Conservation (phyloP, 257 asterid species). For the Salvia miltiorrhiza region DNA sequence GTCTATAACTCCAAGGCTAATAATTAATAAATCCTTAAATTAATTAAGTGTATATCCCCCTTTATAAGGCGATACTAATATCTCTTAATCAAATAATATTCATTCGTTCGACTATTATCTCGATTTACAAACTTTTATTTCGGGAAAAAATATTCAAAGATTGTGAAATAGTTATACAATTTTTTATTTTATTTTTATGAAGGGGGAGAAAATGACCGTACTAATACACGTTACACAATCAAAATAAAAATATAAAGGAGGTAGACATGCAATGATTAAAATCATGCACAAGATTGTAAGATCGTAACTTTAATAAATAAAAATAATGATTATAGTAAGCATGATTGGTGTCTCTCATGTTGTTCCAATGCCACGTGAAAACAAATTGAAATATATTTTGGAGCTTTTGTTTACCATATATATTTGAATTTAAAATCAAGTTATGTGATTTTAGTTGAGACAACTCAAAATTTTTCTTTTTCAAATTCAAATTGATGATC, state of each 20-base stretch:
- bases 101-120: no score
- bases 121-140: background rate
- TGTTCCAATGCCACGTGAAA: constrained; percentile 20
- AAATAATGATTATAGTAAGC: constrained; percentile 14
- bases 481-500: no score
- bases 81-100: no score
- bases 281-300: constrained; percentile 21
- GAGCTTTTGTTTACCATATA: constrained; percentile 14
- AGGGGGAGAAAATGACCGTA: background rate
- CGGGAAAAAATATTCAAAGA: background rate
- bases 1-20: no score
- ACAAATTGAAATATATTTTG: background rate
- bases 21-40: no score
- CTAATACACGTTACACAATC: background rate
- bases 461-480: background rate
- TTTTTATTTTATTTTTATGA: no score
- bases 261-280: constrained; percentile 20
- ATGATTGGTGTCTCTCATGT: constrained; percentile 21
- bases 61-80: no score
- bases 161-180: no score
- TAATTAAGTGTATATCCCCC: no score
- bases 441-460: background rate
- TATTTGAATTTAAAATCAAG: background rate
- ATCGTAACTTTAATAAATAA: constrained; percentile 10
- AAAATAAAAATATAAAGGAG: background rate